Percentiles rank a stretch among this genome's conserved stretches.
Conservation (phyloP, 2,329 filamentous ascomycete genomes). For the Colletotrichum melonis region DNA sequence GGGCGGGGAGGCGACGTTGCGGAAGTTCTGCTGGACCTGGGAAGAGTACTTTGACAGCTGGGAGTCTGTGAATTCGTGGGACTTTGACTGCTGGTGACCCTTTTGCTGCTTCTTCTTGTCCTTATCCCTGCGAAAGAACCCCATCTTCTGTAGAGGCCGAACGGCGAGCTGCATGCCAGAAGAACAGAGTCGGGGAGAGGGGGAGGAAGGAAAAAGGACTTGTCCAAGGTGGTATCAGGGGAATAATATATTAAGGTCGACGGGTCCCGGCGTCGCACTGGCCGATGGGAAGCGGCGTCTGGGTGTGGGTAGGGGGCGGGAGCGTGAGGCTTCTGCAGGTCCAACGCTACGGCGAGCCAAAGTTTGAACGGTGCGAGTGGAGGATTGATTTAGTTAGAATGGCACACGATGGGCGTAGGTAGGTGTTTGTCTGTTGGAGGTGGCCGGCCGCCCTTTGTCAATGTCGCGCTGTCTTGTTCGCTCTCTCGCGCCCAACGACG, state of each 20-base stretch:
- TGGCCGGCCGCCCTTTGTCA: background rate
- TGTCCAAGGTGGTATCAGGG: constrained; percentile 22
- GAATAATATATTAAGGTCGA: constrained; percentile 33
- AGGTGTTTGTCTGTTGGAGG: background rate
- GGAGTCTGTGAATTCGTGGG: constrained; percentile 23
- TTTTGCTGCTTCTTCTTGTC: constrained; percentile 37
- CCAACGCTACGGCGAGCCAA: constrained; percentile 26
- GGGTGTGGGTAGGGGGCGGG: constrained; percentile 19
- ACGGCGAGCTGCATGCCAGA: constrained; percentile 33
- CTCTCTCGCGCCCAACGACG: background rate
- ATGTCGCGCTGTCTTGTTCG: constrained; percentile 7
- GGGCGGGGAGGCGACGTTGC: constrained; percentile 25
- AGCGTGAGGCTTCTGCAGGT: constrained; percentile 26
- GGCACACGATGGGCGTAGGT: too few relatives aligned
- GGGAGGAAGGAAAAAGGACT: background rate
- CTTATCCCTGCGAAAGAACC: constrained; percentile 35
- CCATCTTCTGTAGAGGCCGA: constrained; percentile 34
- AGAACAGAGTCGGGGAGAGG: background rate
- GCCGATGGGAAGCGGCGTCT: constrained; percentile 23
- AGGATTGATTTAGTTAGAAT: background rate
- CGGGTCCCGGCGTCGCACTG: constrained; percentile 27
- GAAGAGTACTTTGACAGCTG: constrained; percentile 33
- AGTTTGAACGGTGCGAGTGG: constrained; percentile 16
- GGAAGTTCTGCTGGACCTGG: constrained; percentile 32
- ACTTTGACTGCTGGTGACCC: constrained; percentile 14